Conservation (phyloP, 2,329 filamentous ascomycete species). For the Berkeleyomyces basicola region DNA sequence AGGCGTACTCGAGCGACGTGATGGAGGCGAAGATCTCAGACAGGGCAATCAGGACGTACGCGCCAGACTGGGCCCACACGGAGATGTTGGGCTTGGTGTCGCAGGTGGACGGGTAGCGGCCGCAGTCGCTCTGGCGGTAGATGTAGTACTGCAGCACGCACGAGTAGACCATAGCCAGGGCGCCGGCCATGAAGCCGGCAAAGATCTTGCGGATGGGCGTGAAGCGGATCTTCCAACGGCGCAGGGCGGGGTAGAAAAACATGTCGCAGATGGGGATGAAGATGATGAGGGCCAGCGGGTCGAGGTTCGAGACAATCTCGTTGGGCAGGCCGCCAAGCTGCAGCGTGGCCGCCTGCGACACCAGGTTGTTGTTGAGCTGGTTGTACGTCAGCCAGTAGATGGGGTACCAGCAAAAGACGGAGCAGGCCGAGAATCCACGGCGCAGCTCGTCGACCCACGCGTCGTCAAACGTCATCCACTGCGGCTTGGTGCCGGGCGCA, state of each 20-base stretch:
- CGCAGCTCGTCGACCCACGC: conserved; percentile 61
- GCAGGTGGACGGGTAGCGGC: conserved; percentile 23
- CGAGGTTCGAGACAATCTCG: conserved; percentile 58
- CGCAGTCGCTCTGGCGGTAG: conserved; percentile 47
- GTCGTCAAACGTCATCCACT: conserved; percentile 67
- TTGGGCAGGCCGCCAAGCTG: conserved; percentile 55
- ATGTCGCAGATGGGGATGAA: conserved; percentile 55
- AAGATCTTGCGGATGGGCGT: conserved; percentile 63
- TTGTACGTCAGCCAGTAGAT: conserved; percentile 39
- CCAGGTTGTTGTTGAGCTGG: conserved; percentile 40
- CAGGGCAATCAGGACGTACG: conserved; percentile 32
- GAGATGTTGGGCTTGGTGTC: conserved; percentile 35
- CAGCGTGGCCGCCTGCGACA: conserved; percentile 49
- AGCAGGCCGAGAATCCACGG: conserved; percentile 50
- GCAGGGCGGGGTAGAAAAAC: conserved; percentile 50
- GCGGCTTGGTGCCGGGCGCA: conserved; percentile 34
- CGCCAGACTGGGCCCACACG: conserved; percentile 42
- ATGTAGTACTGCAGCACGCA: conserved; percentile 41
- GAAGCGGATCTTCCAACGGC: conserved; percentile 47
- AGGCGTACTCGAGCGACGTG: conserved; percentile 54
- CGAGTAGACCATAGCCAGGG: conserved; percentile 41
- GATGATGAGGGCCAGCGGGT: conserved; percentile 58
- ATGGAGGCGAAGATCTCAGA: conserved; percentile 34
- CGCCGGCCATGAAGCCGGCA: conserved; percentile 47
- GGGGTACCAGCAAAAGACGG: conserved; percentile 54